Percentiles rank a stretch among this genome's conserved stretches.
Evolutionary conservation across 129 eudicot genomes (phyloP).

Genomic region (Heracleum sosnowskyi): DNA sequence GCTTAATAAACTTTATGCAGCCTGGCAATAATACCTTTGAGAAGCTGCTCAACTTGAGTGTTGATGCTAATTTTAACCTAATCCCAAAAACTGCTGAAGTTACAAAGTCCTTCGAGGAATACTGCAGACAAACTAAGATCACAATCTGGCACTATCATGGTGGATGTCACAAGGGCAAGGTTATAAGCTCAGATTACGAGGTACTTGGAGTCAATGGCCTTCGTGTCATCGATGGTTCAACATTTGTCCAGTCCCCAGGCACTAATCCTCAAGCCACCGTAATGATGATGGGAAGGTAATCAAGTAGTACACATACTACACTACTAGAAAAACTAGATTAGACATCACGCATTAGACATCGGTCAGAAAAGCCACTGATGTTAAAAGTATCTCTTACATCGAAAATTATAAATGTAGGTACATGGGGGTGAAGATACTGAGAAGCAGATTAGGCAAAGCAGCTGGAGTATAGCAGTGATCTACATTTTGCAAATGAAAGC

Average conservation of each 20-base stretch:
- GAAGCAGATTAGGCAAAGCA: conserved; percentile 58
- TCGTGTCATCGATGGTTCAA: conserved; percentile 79
- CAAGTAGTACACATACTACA: not conserved
- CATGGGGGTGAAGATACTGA: conserved; percentile 93
- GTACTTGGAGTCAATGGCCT: conserved; percentile 62
- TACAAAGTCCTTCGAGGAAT: conserved; percentile 54
- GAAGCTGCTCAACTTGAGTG: conserved; percentile 64
- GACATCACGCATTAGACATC: too few relatives aligned
- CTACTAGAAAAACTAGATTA: too few relatives aligned
- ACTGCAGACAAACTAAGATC: conserved; percentile 83
- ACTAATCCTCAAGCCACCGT: conserved; percentile 97
- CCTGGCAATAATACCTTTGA: conserved; percentile 26
- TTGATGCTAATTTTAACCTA: conserved; percentile 56
- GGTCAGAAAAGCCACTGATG: too few relatives aligned
- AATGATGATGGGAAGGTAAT: conserved; percentile 95
- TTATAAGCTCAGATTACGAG: conserved; percentile 44
- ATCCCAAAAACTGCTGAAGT: conserved; percentile 68
- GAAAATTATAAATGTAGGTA: conserved; percentile 72
- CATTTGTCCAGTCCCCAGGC: conserved; percentile 70
- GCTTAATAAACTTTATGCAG: conserved; percentile 36
- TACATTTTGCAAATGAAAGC: not conserved
- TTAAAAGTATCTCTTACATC: too few relatives aligned
- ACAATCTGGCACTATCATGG: conserved; percentile 99
- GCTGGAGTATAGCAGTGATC: conserved; percentile 36
- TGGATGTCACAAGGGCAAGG: conserved; percentile 78